Conservation (phyloP, 2,329 filamentous ascomycete genomes). For the Scleromitrula shiraiana region DNA sequence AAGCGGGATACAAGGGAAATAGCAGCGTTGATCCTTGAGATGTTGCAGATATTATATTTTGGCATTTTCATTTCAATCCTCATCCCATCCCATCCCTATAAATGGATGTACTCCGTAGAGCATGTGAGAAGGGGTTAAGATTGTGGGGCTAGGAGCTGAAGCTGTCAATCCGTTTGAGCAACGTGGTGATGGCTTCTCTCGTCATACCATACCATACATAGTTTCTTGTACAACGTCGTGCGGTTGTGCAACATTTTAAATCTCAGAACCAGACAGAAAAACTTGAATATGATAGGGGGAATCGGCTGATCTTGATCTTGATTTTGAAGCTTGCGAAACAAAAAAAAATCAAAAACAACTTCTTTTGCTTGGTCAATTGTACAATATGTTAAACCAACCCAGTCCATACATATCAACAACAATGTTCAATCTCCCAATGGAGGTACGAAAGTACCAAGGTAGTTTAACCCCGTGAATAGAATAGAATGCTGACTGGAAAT, state of each 20-base stretch:
- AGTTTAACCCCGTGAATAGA: background rate
- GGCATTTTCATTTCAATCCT: too few relatives aligned
- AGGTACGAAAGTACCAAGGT: background rate
- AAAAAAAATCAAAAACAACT: too few relatives aligned
- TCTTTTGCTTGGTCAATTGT: background rate
- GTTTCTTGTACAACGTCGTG: background rate
- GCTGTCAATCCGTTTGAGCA: background rate
- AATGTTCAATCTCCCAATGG: background rate
- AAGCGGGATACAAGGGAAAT: background rate
- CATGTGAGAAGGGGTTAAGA: background rate
- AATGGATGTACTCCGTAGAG: too few relatives aligned
- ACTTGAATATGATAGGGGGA: too few relatives aligned
- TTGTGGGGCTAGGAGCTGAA: background rate
- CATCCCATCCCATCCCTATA: too few relatives aligned
- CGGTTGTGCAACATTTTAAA: background rate
- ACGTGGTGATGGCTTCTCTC: background rate
- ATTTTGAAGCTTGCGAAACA: too few relatives aligned
- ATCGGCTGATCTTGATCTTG: too few relatives aligned
- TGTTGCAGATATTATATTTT: background rate
- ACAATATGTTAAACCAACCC: too few relatives aligned
- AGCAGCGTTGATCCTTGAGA: background rate
- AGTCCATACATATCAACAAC: too few relatives aligned
- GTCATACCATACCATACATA: background rate
- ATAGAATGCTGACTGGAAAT: background rate
- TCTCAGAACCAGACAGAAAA: too few relatives aligned